These are phyloP conservation scores for Ustilaginoidea virens DNA, from an alignment of 2,329 filamentous ascomycete species.

Conservation along the genomic window DNA sequence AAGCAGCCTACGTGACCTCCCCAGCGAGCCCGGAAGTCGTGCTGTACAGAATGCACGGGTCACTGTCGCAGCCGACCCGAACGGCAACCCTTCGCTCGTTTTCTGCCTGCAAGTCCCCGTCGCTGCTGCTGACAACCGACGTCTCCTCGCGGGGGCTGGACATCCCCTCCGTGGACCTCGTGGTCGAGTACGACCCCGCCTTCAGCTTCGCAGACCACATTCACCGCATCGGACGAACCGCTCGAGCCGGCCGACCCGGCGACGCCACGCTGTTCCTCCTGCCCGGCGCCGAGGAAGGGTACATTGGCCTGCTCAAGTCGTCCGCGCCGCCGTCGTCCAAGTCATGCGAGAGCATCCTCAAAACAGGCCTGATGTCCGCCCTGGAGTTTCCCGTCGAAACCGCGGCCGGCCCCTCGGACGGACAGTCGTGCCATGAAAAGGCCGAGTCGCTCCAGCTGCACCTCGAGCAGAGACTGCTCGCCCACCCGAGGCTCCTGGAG, in stretches of 20 bases:
- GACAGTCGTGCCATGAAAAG: constrained; percentile 29
- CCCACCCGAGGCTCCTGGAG: constrained; percentile 55
- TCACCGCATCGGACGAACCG: constrained; percentile 87
- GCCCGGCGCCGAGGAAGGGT: constrained; percentile 83
- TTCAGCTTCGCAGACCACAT: constrained; percentile 89
- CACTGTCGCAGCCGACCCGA: constrained; percentile 71
- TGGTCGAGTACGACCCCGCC: constrained; percentile 91
- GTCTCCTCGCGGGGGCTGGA: constrained; percentile 92
- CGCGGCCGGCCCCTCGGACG: constrained; percentile 29
- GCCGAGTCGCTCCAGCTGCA: constrained; percentile 44
- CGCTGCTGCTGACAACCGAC: constrained; percentile 83
- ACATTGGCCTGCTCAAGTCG: constrained; percentile 55
- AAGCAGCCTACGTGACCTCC: constrained; percentile 57
- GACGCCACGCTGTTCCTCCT: constrained; percentile 80
- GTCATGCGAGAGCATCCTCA: constrained; percentile 37
- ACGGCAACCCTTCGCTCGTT: constrained; percentile 78
- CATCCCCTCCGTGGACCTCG: constrained; percentile 84
- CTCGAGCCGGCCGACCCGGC: constrained; percentile 77
- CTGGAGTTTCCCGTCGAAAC: constrained; percentile 59
- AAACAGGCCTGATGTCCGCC: constrained; percentile 47
- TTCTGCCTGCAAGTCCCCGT: constrained; percentile 54
- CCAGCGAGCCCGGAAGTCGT: constrained; percentile 58
- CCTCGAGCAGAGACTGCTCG: constrained; percentile 41
- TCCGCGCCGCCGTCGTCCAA: constrained; percentile 32
- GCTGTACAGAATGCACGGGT: constrained; percentile 80